Conservation (phyloP, 495 filamentous ascomycete species). For the Cercophora sp. region DNA sequence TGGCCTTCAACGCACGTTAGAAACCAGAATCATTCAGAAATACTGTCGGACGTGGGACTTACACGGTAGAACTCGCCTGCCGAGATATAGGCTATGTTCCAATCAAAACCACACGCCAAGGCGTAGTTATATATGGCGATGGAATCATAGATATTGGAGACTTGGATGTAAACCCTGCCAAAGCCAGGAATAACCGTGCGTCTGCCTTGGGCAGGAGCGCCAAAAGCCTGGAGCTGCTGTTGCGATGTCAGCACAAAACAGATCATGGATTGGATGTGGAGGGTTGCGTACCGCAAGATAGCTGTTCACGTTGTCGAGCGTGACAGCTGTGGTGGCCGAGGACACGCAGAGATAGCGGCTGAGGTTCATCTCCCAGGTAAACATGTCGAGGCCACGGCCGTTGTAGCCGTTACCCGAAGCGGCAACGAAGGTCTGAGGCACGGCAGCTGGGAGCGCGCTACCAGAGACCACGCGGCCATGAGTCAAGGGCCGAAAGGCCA, state of each 20-base stretch:
- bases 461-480: too few relatives aligned
- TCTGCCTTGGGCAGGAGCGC: constrained; percentile 25
- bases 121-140: constrained; percentile 44
- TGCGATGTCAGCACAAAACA: not conserved
- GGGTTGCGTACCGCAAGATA: constrained; percentile 36
- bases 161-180: constrained; percentile 48
- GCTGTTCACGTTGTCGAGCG: constrained; percentile 26
- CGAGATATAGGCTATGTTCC: constrained; percentile 47
- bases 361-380: too few relatives aligned
- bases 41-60: not conserved
- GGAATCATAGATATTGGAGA: constrained; percentile 57
- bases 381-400: too few relatives aligned
- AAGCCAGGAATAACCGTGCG: constrained; percentile 23
- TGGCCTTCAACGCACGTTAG: too few relatives aligned
- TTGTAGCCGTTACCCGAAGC: too few relatives aligned
- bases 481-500: constrained; percentile 41
- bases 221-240: constrained; percentile 34
- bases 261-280: not conserved
- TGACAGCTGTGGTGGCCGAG: constrained; percentile 24
- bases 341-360: too few relatives aligned
- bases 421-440: too few relatives aligned
- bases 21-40: not conserved
- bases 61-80: constrained; percentile 41
- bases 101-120: constrained; percentile 41
- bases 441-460: too few relatives aligned